These are phyloP conservation scores for Brasilioporus rufonigricans DNA, from an alignment of 768 basidiomycete species.

Conservation along the genomic window DNA sequence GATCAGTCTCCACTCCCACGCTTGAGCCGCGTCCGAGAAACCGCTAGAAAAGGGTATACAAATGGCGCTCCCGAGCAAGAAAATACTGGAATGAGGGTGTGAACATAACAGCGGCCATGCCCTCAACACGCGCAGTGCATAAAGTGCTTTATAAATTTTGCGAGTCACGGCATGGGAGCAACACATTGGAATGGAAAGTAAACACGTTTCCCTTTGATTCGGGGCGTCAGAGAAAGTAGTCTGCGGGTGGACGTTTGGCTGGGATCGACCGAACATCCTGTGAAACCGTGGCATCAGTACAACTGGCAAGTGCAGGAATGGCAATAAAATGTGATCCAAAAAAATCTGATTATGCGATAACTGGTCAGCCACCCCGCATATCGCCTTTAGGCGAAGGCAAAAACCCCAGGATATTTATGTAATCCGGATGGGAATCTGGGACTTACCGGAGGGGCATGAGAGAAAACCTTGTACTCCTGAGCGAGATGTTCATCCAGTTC, in stretches of 20 bases:
- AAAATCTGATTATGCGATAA: slow-evolving; percentile 5
- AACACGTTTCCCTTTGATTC: slow-evolving; percentile 7
- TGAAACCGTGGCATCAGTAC: slow-evolving; percentile 3
- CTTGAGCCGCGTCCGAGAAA: slow-evolving; percentile 9
- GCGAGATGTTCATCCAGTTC: slow-evolving; percentile 90
- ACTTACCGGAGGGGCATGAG: slow-evolving; percentile 82
- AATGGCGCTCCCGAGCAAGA: slow-evolving; percentile 23
- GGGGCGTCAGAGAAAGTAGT: slow-evolving; percentile 73
- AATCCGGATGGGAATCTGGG: slow-evolving; percentile 4
- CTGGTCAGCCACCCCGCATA: slow-evolving; percentile 24
- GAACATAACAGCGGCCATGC: slow-evolving; percentile 23
- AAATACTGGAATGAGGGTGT: slow-evolving; percentile 17
- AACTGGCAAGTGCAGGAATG: not conserved
- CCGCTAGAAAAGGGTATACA: slow-evolving; percentile 4
- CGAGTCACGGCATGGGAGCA: slow-evolving; percentile 17
- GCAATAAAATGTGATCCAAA: not conserved
- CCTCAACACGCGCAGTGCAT: slow-evolving; percentile 27
- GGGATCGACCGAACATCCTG: slow-evolving; percentile 83
- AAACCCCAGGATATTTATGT: slow-evolving; percentile 18
- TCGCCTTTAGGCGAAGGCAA: slow-evolving; percentile 19
- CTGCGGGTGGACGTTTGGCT: slow-evolving; percentile 80
- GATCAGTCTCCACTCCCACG: slow-evolving; percentile 21
- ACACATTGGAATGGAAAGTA: slow-evolving; percentile 17
- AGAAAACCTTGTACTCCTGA: slow-evolving; percentile 96
- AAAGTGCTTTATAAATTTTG: slow-evolving; percentile 9